Evolutionary conservation across 768 basidiomycete species (phyloP).

Genomic region (Porpolomopsis calyptriformis): DNA sequence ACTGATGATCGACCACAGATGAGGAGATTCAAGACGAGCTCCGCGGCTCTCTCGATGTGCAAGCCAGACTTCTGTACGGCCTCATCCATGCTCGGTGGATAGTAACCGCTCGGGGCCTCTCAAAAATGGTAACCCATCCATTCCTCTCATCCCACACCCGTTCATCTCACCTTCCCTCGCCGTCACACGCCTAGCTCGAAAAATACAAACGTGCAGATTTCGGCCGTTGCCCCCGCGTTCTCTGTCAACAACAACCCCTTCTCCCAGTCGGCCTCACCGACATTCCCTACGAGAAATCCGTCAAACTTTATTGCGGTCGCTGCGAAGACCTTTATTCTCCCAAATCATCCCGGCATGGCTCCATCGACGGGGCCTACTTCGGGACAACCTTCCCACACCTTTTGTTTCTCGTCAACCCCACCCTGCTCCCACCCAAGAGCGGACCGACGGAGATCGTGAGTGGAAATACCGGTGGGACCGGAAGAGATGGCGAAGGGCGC

Average conservation of each 20-base stretch:
- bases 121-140: slow-evolving; percentile 73
- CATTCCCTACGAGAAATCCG: slow-evolving; percentile 96
- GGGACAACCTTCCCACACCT: slow-evolving; percentile 97
- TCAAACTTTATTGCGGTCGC: slow-evolving; percentile 96
- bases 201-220: slow-evolving; percentile 99
- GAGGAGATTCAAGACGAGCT: slow-evolving; percentile 93
- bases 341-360: slow-evolving; percentile 92
- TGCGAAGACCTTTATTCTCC: slow-evolving; percentile 99
- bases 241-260: slow-evolving; percentile 89
- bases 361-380: slow-evolving; percentile 97
- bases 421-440: slow-evolving; percentile 78
- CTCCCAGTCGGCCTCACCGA: slow-evolving; percentile 96
- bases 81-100: slow-evolving; percentile 97
- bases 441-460: slow-evolving; percentile 29
- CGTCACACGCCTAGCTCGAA: slow-evolving; percentile 48
- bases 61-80: slow-evolving; percentile 88
- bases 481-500: slow-evolving; percentile 19
- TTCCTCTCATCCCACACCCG: not conserved
- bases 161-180: not conserved
- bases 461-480: slow-evolving; percentile 12
- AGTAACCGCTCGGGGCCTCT: slow-evolving; percentile 83
- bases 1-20: slow-evolving; percentile 33
- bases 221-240: slow-evolving; percentile 93
- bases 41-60: slow-evolving; percentile 83
- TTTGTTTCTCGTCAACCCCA: slow-evolving; percentile 93